Evolutionary conservation across 192 early-diverging fungal genomes (phyloP).

Genomic region (Obelidium mucronatum): DNA sequence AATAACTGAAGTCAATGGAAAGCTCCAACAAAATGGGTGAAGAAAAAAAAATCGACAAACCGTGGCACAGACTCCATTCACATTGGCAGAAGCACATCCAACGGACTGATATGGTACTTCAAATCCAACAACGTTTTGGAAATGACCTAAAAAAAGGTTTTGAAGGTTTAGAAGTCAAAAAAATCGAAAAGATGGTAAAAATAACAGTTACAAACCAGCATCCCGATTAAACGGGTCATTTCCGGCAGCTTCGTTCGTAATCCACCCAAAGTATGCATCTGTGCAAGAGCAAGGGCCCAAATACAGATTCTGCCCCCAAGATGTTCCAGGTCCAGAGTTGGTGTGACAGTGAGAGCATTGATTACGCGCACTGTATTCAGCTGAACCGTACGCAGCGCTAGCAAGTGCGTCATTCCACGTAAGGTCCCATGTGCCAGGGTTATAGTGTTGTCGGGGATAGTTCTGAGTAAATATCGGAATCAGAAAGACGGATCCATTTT

Average conservation of each 20-base stretch:
- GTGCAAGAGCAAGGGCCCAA: background rate
- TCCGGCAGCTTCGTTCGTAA: constrained; percentile 24
- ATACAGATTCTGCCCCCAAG: constrained; percentile 24
- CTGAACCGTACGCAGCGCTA: background rate
- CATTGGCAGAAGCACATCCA: background rate
- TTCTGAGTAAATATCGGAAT: too few species aligned
- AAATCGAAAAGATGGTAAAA: background rate
- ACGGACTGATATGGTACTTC: constrained; percentile 1
- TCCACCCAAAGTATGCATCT: constrained; percentile 14
- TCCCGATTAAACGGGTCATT: constrained; percentile 15
- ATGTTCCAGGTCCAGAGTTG: constrained; percentile 6
- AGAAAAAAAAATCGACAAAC: too few species aligned
- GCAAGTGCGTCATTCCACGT: background rate
- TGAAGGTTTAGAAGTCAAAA: background rate
- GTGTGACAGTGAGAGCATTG: constrained; percentile 26
- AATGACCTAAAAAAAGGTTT: background rate
- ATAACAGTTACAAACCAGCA: background rate
- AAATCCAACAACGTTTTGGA: background rate
- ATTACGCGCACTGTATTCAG: background rate
- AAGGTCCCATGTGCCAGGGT: constrained; percentile 25
- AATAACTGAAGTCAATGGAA: too few species aligned
- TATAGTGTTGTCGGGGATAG: constrained; percentile 28
- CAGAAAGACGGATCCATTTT: background rate
- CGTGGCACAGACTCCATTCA: background rate
- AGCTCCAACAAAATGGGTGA: too few species aligned